phyloP scores from a whole-genome alignment of 2,329 filamentous ascomycete genomes.

The Aspergillus calidoustus region DNA sequence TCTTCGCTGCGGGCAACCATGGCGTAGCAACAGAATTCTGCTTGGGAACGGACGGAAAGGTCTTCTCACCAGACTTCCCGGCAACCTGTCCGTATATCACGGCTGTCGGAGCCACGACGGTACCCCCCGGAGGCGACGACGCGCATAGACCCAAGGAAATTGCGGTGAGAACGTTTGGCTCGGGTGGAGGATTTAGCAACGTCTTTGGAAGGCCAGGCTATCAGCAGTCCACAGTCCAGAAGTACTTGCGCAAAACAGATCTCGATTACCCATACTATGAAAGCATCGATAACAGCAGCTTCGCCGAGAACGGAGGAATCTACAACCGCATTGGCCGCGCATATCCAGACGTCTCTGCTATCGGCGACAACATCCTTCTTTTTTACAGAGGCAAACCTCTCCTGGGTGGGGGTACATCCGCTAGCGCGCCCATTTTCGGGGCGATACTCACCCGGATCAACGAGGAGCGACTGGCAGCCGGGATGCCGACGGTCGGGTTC shows the following conservation, averaged over 20 bases:
- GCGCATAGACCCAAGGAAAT: not conserved
- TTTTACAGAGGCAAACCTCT: slow-evolving; percentile 14
- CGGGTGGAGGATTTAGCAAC: slow-evolving; percentile 54
- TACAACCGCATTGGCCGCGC: slow-evolving; percentile 54
- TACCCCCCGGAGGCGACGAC: slow-evolving; percentile 27
- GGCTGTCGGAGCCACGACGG: slow-evolving; percentile 48
- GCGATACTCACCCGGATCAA: slow-evolving; percentile 43
- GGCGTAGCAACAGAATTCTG: slow-evolving; percentile 44
- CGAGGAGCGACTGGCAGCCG: slow-evolving; percentile 52
- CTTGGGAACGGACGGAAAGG: slow-evolving; percentile 43
- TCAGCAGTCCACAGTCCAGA: slow-evolving; percentile 46
- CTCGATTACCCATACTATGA: slow-evolving; percentile 37
- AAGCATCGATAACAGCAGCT: slow-evolving; percentile 38
- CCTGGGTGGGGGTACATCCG: not conserved
- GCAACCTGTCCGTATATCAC: slow-evolving; percentile 58
- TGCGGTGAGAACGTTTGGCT: slow-evolving; percentile 33
- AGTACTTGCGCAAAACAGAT: slow-evolving; percentile 45
- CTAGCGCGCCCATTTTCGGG: not conserved
- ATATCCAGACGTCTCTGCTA: slow-evolving; percentile 56
- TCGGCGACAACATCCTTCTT: slow-evolving; percentile 41
- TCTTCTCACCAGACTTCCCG: slow-evolving; percentile 57
- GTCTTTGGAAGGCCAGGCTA: slow-evolving; percentile 50
- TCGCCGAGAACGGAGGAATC: slow-evolving; percentile 30
- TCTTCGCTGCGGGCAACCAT: slow-evolving; percentile 38
- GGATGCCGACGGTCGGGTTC: slow-evolving; percentile 57